Conservation (phyloP, 228 moss, liverwort and hornwort genomes). For the Sphagnum fallax region DNA sequence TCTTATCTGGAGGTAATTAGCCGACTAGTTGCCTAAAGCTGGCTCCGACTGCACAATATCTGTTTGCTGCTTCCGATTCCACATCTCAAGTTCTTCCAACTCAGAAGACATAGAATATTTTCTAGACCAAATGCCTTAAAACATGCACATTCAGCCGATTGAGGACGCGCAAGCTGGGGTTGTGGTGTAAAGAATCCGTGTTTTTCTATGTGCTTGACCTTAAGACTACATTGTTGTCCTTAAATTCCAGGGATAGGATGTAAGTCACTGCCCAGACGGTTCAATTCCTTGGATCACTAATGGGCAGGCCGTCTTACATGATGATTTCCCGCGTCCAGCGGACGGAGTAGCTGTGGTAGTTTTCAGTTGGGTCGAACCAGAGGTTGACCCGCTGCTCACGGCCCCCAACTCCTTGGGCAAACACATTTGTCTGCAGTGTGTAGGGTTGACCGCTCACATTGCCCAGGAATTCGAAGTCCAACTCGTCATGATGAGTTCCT, state of each 20-base stretch:
- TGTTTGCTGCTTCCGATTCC: no score
- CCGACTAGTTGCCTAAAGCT: no score
- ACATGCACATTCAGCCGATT: no score
- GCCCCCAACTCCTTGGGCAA: slow-evolving; percentile 32
- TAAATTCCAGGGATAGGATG: no score
- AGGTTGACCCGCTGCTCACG: slow-evolving; percentile 41
- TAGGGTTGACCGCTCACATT: slow-evolving; percentile 28
- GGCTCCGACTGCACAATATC: no score
- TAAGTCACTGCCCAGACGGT: neutral
- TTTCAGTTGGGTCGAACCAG: slow-evolving; percentile 42
- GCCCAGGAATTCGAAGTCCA: slow-evolving; percentile 48
- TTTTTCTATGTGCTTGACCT: neutral
- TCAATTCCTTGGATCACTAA: neutral
- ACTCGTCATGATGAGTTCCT: slow-evolving; percentile 33
- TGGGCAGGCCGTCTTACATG: slow-evolving; percentile 14
- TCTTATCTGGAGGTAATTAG: no score
- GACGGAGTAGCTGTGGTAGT: slow-evolving; percentile 35
- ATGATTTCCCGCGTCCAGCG: slow-evolving; percentile 43
- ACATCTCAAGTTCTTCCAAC: no score
- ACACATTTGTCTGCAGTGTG: slow-evolving; percentile 26
- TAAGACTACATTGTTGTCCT: no score
- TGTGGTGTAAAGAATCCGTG: no score
- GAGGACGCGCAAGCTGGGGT: no score
- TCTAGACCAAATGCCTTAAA: no score
- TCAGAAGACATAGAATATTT: no score